Percentiles rank a stretch among this genome's conserved stretches.
These are phyloP conservation scores for Apiospora arundinis DNA, from an alignment of 2,329 filamentous ascomycete species.

Conservation along the genomic window DNA sequence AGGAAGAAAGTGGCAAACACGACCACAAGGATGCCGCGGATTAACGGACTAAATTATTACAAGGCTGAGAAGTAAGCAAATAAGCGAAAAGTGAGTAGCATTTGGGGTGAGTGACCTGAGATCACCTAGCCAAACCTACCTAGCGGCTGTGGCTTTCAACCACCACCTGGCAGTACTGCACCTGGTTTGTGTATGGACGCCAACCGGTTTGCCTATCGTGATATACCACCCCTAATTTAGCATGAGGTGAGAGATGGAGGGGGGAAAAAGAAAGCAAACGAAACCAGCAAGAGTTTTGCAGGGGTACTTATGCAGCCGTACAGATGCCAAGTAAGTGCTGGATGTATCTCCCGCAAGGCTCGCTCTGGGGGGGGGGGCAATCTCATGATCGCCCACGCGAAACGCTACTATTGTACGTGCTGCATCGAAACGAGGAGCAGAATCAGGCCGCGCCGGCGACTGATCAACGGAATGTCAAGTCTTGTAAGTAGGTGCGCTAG, in stretches of 20 bases:
- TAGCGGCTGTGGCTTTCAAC: not conserved
- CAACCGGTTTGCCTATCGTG: not conserved
- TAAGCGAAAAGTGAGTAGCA: not conserved
- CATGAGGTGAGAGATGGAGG: not conserved
- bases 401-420: not conserved
- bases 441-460: not conserved
- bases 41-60: not conserved
- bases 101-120: too few species aligned
- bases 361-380: not conserved
- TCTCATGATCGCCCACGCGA: not conserved
- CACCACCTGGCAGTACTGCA: too few species aligned
- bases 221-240: not conserved
- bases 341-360: not conserved
- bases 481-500: not conserved
- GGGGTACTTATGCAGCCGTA: constrained; percentile 5
- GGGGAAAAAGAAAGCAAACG: not conserved
- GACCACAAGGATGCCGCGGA: not conserved
- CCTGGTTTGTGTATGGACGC: too few species aligned
- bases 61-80: constrained; percentile 5
- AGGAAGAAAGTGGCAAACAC: not conserved
- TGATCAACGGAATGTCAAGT: not conserved
- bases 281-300: not conserved
- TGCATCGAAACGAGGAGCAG: not conserved
- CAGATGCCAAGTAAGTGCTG: not conserved
- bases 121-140: not conserved